These are phyloP conservation scores for Aspergillus alliaceus DNA, from an alignment of 2,329 filamentous ascomycete species.

Conservation along the genomic window DNA sequence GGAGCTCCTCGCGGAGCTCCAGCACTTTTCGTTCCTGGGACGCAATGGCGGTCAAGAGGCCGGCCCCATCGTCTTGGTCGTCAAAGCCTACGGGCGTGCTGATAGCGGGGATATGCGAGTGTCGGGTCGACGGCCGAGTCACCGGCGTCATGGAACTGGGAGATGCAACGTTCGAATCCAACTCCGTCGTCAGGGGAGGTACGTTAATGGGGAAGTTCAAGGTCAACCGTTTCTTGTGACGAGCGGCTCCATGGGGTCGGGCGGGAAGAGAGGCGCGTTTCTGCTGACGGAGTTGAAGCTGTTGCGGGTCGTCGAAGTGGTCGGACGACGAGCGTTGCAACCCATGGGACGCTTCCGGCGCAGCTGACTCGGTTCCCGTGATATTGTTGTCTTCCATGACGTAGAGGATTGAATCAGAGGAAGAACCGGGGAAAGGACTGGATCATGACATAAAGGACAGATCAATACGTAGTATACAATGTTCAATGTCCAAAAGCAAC, in stretches of 20 bases:
- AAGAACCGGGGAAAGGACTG: conserved; percentile 1
- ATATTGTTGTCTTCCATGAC: conserved; percentile 36
- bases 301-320: conserved; percentile 14
- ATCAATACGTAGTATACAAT: neutral
- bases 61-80: conserved; percentile 53
- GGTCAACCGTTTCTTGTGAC: conserved; percentile 47
- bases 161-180: conserved; percentile 27
- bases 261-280: conserved; percentile 36
- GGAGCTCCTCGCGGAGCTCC: conserved; percentile 87
- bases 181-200: conserved; percentile 22
- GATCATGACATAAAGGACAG: conserved; percentile 16
- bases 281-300: conserved; percentile 18
- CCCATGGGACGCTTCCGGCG: conserved; percentile 31
- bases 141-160: conserved; percentile 34
- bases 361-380: conserved; percentile 31
- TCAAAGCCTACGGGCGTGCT: conserved; percentile 30
- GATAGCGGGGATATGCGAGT: conserved; percentile 29
- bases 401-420: conserved; percentile 15
- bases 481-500: no score
- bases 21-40: conserved; percentile 88
- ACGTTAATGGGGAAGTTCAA: conserved; percentile 49
- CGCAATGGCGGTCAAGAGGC: conserved; percentile 85
- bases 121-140: conserved; percentile 32
- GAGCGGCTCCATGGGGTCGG: conserved; percentile 35
- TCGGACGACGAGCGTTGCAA: conserved; percentile 1